phyloP scores from a whole-genome alignment of 2,329 filamentous ascomycete species.

The Didymella arachidicola region DNA sequence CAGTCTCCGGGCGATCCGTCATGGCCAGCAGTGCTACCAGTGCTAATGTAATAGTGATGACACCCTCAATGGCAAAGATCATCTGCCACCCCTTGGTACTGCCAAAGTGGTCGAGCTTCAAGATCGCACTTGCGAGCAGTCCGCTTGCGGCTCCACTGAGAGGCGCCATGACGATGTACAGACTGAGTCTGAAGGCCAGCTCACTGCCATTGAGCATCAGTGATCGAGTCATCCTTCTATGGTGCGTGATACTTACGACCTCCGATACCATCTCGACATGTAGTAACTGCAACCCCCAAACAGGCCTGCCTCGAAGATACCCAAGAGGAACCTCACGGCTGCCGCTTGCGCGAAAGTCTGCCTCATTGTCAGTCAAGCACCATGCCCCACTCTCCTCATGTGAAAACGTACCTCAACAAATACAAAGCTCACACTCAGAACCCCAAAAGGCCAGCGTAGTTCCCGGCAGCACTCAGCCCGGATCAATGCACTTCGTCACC shows the following conservation, averaged over 20 bases:
- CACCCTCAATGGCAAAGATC: constrained; percentile 1
- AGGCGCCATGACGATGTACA: constrained; percentile 6
- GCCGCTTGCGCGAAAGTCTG: background rate
- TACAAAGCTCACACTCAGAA: background rate
- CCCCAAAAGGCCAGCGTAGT: background rate
- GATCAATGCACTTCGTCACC: background rate
- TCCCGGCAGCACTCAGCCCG: background rate
- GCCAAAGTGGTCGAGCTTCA: constrained; percentile 5
- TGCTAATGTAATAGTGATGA: background rate
- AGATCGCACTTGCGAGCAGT: background rate
- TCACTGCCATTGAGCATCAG: background rate
- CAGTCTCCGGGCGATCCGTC: background rate
- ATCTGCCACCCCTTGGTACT: constrained; percentile 3
- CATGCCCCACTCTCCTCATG: too few relatives aligned
- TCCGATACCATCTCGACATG: background rate
- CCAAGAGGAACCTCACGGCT: background rate
- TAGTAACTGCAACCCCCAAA: background rate
- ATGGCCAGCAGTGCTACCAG: background rate
- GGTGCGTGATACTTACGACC: background rate
- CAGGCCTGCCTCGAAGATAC: background rate
- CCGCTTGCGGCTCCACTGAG: constrained; percentile 1
- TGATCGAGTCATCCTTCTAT: background rate
- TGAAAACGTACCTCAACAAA: background rate
- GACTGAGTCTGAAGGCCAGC: background rate
- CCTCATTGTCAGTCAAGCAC: background rate